Evolutionary conservation across 352 stramenopile genomes (phyloP), one percentile per base, ranked within the genome.

Genomic region (Pythium brachiatum): DNA sequence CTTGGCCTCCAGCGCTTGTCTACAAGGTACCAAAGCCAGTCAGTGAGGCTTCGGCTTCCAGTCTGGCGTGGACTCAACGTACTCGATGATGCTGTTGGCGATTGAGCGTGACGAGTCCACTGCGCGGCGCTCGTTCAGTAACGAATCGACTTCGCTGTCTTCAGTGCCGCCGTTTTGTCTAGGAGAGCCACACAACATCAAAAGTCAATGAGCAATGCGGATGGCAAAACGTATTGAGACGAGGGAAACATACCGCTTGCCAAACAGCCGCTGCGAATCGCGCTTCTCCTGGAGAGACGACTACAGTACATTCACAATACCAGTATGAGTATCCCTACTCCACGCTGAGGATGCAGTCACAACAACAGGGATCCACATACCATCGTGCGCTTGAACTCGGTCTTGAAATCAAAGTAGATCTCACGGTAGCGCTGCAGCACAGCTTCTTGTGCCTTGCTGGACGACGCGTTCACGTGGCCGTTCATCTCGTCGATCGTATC

Each of bases 381-480:
- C 78, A 90, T 89, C 0, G 85, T 90, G 26, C 85, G 81, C 69
- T 96, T 87, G 70, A 98, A 99, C 72, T 99, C 94, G 23, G 87
- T 95, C 36, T 92, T 95, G 36, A 97, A 97, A 75, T 99, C 94
- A 64, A 98, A 98, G 47, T 98, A 86, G 54, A 98, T 88, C 74
- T 98, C 95, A 26, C 94, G 87, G 73, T 99, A 99, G 43, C 96
- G 84, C 74, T 98, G 95, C 34, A 98, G 74, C 48, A 98, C 73
- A 4, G 88, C 88, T 56, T 95, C 87, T 60, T 95, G 87, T 34
- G 83, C 81, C 62, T 93, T 95, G 21, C 80, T 75, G 13, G 76
- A 78, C 53, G 85, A 91, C 38, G 73, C 78, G 57, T 84, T 88
- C 44, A 84, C 77, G 43, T 83, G 76, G n/a, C 76, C 53, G 63